Evolutionary conservation across 148 eudicot species (phyloP), one percentile per base, ranked within the genome.

Genomic region (Diospyros kaki): DNA sequence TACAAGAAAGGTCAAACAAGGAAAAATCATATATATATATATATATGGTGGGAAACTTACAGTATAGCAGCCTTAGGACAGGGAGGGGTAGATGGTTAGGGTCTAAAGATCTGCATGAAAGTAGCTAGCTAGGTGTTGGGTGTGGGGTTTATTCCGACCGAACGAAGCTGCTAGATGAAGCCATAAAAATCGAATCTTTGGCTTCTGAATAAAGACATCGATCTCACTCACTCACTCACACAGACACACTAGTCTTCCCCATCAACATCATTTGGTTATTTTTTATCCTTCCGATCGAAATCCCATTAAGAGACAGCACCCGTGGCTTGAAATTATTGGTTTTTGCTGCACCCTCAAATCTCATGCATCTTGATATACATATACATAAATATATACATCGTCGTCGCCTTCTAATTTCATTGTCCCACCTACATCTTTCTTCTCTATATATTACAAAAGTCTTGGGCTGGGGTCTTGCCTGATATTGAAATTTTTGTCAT

Each of bases 261-360:
- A 0, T 28, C 28, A 28, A 28, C 28, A 28, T 28, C 28, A 28
- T 28, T 28, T 28, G 28, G 28, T 28, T 28, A 28, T 28, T 28
- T 28, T 28, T 28, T 0, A 40, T 44, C n/a, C n/a, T n/a, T 44
- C 44, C 17, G 14, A 38, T 62, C 28, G 40, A 71, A 71, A 56
- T 42, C 50, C 40, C 52, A 11, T 4, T 54, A 11, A 44, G 52
- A 66, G 68, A 41, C 67, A 40, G 62, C 10, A 72, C 58, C 13
- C 50, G 67, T 73, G 55, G 74, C 81, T 73, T 74, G 74, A 73
- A 73, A 79, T 79, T 17, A 73, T 79, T 79, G 73, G 11, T 63
- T 71, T 77, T 77, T 28, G 28, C 0, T 28, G 28, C 28, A 67
- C 74, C 76, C 50, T 74, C 59, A 73, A 6, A 78, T 73, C 52